A percentile compares a stretch with the other conserved stretches of the same genome.
These are phyloP conservation scores for Magnusiomyces tetraspermus DNA, from an alignment of 1,139 yeast species.

Conservation along the genomic window DNA sequence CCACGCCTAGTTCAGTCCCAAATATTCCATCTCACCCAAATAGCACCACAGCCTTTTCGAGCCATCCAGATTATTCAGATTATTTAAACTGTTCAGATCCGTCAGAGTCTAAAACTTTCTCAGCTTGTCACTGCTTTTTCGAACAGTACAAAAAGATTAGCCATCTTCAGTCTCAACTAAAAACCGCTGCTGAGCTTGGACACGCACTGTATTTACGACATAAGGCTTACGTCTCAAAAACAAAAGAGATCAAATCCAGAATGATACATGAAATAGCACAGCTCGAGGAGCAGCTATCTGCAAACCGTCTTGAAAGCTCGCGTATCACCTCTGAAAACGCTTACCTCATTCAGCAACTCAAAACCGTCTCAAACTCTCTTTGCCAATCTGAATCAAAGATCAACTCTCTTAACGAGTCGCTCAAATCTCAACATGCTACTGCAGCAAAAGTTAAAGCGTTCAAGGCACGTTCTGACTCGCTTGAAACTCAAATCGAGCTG, in stretches of 20 bases:
- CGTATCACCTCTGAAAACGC: constrained; percentile 17
- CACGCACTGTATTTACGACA: constrained; percentile 22
- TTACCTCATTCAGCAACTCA: constrained; percentile 19
- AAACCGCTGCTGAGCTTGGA: constrained; percentile 25
- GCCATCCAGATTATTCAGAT: no score
- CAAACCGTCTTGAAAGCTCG: constrained; percentile 16
- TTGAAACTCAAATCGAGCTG: constrained; percentile 19
- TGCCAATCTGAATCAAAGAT: constrained; percentile 11
- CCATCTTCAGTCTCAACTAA: constrained; percentile 21
- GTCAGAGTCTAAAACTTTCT: no score
- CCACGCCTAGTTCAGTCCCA: no score
- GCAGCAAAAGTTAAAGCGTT: constrained; percentile 17
- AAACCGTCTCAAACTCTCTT: constrained; percentile 17
- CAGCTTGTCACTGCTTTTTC: constrained; percentile 16
- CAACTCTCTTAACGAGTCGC: constrained; percentile 6
- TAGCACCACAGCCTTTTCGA: no score
- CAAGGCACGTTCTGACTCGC: constrained; percentile 16
- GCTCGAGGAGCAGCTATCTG: constrained; percentile 16
- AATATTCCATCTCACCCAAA: no score
- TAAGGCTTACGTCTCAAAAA: constrained; percentile 15
- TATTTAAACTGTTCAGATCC: no score
- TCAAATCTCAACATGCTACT: constrained; percentile 9
- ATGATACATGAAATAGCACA: constrained; percentile 18
- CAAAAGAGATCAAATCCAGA: constrained; percentile 15
- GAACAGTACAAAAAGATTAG: constrained; percentile 15